These are phyloP conservation scores for Fragosphaeria purpurea DNA, from an alignment of 2,329 filamentous ascomycete genomes.

Conservation along the genomic window DNA sequence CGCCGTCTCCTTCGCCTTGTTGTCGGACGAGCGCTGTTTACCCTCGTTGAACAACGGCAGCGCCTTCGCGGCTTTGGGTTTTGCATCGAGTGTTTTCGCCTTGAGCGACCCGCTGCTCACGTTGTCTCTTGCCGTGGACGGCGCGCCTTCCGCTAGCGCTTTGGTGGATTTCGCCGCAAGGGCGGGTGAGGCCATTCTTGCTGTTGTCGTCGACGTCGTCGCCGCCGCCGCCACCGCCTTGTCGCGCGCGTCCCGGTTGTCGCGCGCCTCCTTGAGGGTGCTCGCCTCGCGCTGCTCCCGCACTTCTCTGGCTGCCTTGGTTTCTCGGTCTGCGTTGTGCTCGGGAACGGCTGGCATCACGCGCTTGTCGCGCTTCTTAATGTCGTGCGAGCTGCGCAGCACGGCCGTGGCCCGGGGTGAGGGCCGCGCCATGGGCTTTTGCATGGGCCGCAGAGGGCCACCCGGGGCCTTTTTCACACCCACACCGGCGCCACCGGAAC, in stretches of 20 bases:
- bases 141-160: too few species aligned
- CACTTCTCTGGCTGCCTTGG: conserved; percentile 2
- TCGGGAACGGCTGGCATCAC: not conserved
- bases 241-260: conserved; percentile 1
- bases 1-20: not conserved
- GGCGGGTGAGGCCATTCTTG: too few species aligned
- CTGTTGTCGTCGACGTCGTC: too few species aligned
- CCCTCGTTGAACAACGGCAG: not conserved
- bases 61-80: not conserved
- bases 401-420: conserved; percentile 5
- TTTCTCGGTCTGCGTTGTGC: conserved; percentile 8
- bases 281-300: conserved; percentile 4
- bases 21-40: not conserved
- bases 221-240: not conserved
- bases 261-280: conserved; percentile 6
- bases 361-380: conserved; percentile 7
- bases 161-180: too few species aligned
- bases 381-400: conserved; percentile 10
- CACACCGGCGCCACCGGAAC: too few species aligned
- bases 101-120: conserved; percentile 12
- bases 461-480: conserved; percentile 9
- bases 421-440: conserved; percentile 8
- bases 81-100: conserved; percentile 9
- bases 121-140: not conserved
- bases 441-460: conserved; percentile 11